Evolutionary conservation across 805 yeast species (phyloP), one percentile per base, ranked within the genome.

Genomic region (Deakozyma indianensis): DNA sequence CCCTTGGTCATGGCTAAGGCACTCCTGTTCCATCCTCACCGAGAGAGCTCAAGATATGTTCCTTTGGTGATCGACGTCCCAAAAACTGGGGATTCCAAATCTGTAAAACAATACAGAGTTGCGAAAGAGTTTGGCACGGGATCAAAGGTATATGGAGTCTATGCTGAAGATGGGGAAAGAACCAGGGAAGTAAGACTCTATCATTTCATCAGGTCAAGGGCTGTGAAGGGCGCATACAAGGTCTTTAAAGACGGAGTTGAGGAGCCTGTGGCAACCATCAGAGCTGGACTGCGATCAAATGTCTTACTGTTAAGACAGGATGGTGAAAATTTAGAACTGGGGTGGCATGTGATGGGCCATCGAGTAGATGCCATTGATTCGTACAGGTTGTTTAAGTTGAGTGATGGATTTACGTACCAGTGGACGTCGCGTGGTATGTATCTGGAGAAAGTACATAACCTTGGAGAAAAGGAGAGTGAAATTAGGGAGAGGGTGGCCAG

Each of bases 391-490:
- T 78, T 78, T 58, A 71, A 73, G 38, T 64, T 78, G 42, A 68
- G 78, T 2, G 80, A 78, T 56, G 83, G 83, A 7, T 52, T 57
- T 43, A 73, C 74, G 3, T 78, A 76, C 53, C 83, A 78, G 54
- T 78, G 84, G 83, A 76, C 83, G 3, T 68, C 70, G 25, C 67
- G 67, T 44, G 82, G 80, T 18, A 72, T 69, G 51, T 75, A 66
- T 60, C 62, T 78, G 44, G 84, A 78, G 57, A 65, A 65, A 48
- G 80, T 78, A 22, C 64, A 61, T 42, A 77, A 78, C 52, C 56
- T 71, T 14, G 84, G 83, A 9, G 81, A 78, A 55, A 75, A 74
- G 58, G 82, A 76, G 51, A 67, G 75, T 21, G 84, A 78, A 56
- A 67, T 80, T 16, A 67, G 83, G 42, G 79, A 75, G 56, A 67